Conservation (phyloP, 352 stramenopile species). For the Globisporangium perplexum region DNA sequence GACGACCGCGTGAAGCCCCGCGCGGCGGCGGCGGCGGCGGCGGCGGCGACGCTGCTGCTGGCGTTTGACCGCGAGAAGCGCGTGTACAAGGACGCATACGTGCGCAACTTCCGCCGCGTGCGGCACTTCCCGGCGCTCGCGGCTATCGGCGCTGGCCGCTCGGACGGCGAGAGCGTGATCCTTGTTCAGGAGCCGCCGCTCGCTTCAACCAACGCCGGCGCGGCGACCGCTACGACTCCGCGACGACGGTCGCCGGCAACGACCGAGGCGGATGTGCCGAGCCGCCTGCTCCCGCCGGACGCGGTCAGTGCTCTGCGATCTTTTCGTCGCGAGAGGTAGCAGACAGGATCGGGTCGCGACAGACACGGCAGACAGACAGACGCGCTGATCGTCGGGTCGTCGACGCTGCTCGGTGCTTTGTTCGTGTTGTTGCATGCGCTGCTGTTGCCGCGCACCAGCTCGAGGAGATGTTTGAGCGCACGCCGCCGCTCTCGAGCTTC, state of each 20-base stretch:
- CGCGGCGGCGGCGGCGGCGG: background rate
- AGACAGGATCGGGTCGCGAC: background rate
- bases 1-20: conserved; percentile 24
- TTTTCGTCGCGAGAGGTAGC: background rate
- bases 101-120: conserved; percentile 63
- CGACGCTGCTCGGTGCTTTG: background rate
- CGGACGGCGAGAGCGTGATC: conserved; percentile 57
- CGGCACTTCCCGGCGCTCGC: conserved; percentile 69
- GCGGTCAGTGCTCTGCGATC: conserved; percentile 22
- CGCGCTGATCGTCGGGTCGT: background rate
- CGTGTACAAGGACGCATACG: conserved; percentile 72
- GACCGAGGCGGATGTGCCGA: conserved; percentile 33
- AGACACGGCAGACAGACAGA: background rate
- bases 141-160: conserved; percentile 35
- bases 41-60: conserved; percentile 12
- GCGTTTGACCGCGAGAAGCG: conserved; percentile 71
- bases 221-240: conserved; percentile 1
- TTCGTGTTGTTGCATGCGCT: background rate
- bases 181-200: conserved; percentile 39
- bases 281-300: conserved; percentile 43
- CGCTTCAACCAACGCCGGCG: conserved; percentile 8
- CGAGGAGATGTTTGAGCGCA: conserved; percentile 50
- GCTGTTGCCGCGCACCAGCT: conserved; percentile 21
- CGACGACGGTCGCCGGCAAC: conserved; percentile 2
- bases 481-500: conserved; percentile 50